phyloP scores from a whole-genome alignment of 441 rosid species.

The Adansonia grandidieri region DNA sequence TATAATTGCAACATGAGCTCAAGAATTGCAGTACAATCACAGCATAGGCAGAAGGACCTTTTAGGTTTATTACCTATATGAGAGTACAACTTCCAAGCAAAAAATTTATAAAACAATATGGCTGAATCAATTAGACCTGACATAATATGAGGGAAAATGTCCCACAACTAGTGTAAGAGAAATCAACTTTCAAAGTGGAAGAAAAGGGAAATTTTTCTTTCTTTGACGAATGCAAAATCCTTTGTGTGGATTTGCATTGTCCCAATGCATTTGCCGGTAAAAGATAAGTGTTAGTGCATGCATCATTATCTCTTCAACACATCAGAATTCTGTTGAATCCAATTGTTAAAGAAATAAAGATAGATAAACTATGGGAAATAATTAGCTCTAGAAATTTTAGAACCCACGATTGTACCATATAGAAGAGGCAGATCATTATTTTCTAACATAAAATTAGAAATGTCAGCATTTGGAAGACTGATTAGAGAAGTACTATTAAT shows the following conservation, averaged over 20 bases:
- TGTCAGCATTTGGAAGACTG: not conserved
- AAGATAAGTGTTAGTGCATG: not conserved
- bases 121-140: not conserved
- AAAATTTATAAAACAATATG: not conserved
- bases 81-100: slow-evolving; percentile 1
- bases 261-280: not conserved
- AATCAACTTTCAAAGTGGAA: not conserved
- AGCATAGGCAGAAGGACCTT: not conserved
- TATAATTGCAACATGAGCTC: not conserved
- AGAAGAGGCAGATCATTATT: slow-evolving; percentile 1
- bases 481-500: slow-evolving; percentile 15
- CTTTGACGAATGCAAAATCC: not conserved
- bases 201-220: not conserved
- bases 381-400: slow-evolving; percentile 4
- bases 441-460: slow-evolving; percentile 3
- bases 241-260: not conserved
- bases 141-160: slow-evolving; percentile 6
- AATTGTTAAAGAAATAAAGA: not conserved
- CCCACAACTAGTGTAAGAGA: not conserved
- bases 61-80: not conserved
- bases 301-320: slow-evolving; percentile 10
- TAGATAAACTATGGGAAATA: not conserved
- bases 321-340: not conserved
- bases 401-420: not conserved
- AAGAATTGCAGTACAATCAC: not conserved